Evolutionary conservation across 148 eudicot genomes (phyloP), one percentile per base, ranked within the genome.

Genomic region (Dianthus caryophyllus): DNA sequence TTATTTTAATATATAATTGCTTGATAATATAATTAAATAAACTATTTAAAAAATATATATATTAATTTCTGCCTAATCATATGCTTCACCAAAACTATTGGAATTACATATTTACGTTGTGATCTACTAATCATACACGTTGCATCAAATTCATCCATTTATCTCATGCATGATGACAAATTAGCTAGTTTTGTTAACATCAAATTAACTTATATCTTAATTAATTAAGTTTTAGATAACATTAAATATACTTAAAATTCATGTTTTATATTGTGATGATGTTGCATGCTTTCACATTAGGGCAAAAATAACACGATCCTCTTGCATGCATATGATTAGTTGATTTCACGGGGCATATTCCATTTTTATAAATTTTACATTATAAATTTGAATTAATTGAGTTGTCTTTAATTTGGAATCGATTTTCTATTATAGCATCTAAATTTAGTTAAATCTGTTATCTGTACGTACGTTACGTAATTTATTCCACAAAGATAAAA

Each of bases 61-160:
- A 27, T 26, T 64, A 64, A 64, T 64, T 48, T 13, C 2, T 64
- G 41, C 39, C 24, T 47, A 46, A 64, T 46, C 55, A 64, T 22
- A 47, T 46, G 47, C 55, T 27, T 64, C 21, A 47, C 55, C 36
- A n/a, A 47, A 29, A 64, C 7, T 47, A 47, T 26, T 64, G 55
- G 39, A 12, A 48, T 43, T 27, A 46, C 2, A 36, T 20, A 12
- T 27, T 43, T 27, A 46, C 2, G 53, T 20, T 26, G 36, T 64
- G 68, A 64, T 64, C 22, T 9, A 26, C 52, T 25, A 48, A 46
- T 64, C 7, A 17, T 64, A 46, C 68, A 64, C 68, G 68, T 64
- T 7, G 68, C 55, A 46, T 39, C 11, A 41, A 9, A 30, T 0
- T 59, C 17, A 6, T 55, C 33, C 36, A 4, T 29, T 55, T 55